Evolutionary conservation across 768 basidiomycete genomes (phyloP), one percentile per base, ranked within the genome.

Genomic region (Boletus sensibilis): DNA sequence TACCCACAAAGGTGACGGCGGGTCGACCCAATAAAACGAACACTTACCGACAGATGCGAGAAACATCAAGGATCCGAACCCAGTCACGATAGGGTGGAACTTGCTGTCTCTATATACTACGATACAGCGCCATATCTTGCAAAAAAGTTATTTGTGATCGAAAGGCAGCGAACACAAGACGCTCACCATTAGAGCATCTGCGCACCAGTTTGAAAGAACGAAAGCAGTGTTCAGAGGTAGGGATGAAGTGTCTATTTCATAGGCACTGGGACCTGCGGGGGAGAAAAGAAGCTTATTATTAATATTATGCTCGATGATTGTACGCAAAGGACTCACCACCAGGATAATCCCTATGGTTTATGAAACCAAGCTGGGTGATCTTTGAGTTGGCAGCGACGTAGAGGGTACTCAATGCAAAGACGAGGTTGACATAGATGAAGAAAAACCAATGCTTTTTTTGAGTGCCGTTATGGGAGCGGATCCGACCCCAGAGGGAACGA

Each of bases 41-140:
- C 4, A 55, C 70, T 16, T 43, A 60, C 70, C 62, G 27, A 73
- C 58, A 5, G 68, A 62, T 13, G 63, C 57, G 23, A 72, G 48
- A 4, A 72, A 43, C 58, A 73, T 53, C 9, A 68, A 2, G 7
- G 39, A 46, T 25, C 66, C 68, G 8, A 64, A 56, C 14, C 2
- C 47, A 11, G 61, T 35, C 27, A 72, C 62, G 5, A 62, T 1
- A 9, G 11, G 7, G 49, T 66, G 58, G 14, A 64, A 58, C 34
- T 11, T 62, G 57, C 68, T 68, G 40, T 72, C 66, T 61, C 54
- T 64, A 54, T 72, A 72, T 25, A 72, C 69, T 41, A 72, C 66
- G 13, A 68, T 55, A 44, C 69, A 73, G 11, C 70, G 68, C 70
- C 70, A 72, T 55, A 72, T 60, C 70, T 72, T 51, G 37, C 0